Evolutionary conservation across 2,329 filamentous ascomycete species (phyloP).

Genomic region (Colletotrichum liaoningense): DNA sequence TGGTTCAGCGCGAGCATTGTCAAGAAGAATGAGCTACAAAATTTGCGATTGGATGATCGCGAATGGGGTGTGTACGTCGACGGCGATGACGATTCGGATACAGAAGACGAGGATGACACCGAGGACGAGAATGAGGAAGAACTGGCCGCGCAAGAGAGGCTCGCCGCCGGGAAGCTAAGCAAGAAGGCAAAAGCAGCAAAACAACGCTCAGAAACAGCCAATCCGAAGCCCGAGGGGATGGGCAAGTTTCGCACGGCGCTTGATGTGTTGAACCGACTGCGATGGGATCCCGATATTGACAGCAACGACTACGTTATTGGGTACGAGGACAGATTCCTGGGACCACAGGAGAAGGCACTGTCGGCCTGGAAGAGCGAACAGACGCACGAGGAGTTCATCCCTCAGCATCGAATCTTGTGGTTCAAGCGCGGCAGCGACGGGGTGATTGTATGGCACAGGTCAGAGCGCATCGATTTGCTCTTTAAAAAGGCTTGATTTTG

Average conservation of each 20-base stretch:
- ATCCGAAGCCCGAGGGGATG: slow-evolving; percentile 46
- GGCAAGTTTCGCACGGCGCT: slow-evolving; percentile 66
- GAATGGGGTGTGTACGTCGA: slow-evolving; percentile 62
- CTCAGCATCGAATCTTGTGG: slow-evolving; percentile 72
- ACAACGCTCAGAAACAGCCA: slow-evolving; percentile 17
- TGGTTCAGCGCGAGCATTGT: slow-evolving; percentile 60
- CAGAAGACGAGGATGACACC: slow-evolving; percentile 43
- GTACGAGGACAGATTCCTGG: slow-evolving; percentile 71
- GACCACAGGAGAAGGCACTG: slow-evolving; percentile 63
- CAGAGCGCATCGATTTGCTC: slow-evolving; percentile 62
- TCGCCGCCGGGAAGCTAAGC: not conserved
- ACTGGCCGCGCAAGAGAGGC: slow-evolving; percentile 5
- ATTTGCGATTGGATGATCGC: slow-evolving; percentile 57
- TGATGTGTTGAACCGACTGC: slow-evolving; percentile 69
- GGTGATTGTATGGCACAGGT: slow-evolving; percentile 67
- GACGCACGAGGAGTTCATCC: slow-evolving; percentile 75
- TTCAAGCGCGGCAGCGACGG: slow-evolving; percentile 66
- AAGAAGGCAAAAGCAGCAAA: slow-evolving; percentile 37
- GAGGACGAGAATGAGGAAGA: slow-evolving; percentile 36
- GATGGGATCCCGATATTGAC: slow-evolving; percentile 68
- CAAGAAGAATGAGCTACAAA: slow-evolving; percentile 50
- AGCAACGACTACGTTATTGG: slow-evolving; percentile 66
- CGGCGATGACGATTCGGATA: slow-evolving; percentile 55
- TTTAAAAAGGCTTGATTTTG: slow-evolving; percentile 10
- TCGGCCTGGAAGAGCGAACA: slow-evolving; percentile 70